Evolutionary conservation across 345 rosid genomes (phyloP).

Genomic region (Jatropha curcas): DNA sequence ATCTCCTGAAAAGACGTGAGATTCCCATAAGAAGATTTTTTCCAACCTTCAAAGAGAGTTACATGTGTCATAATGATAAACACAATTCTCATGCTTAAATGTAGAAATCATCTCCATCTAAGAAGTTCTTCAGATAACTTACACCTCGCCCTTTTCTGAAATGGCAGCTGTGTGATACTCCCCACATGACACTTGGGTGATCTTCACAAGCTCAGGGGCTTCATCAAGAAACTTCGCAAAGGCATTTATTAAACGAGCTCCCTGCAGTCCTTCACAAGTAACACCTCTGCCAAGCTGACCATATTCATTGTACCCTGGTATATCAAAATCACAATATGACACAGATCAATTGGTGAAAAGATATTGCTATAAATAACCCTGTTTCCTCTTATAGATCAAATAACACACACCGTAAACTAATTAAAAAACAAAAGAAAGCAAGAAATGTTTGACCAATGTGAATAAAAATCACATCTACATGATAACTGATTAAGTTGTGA

Average conservation of each 20-base stretch:
- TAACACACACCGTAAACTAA: slow-evolving; percentile 4
- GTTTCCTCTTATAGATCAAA: slow-evolving; percentile 17
- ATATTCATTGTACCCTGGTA: slow-evolving; percentile 87
- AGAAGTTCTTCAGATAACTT: slow-evolving; percentile 61
- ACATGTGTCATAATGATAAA: slow-evolving; percentile 50
- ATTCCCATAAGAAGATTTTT: slow-evolving; percentile 48
- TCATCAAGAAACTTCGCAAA: slow-evolving; percentile 92
- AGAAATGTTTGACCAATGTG: background rate
- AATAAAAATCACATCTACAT: background rate
- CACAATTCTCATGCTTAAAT: slow-evolving; percentile 46
- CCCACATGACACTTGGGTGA: slow-evolving; percentile 84
- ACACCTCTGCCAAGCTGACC: slow-evolving; percentile 99
- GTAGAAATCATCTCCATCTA: slow-evolving; percentile 46
- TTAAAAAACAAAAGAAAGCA: background rate
- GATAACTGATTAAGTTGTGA: slow-evolving; percentile 4
- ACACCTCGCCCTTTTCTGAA: slow-evolving; percentile 94
- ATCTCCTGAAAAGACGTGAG: slow-evolving; percentile 49
- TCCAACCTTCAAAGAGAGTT: slow-evolving; percentile 51
- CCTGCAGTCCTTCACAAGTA: slow-evolving; percentile 93
- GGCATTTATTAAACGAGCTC: slow-evolving; percentile 68
- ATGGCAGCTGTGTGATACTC: slow-evolving; percentile 95
- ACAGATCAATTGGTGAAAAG: slow-evolving; percentile 17
- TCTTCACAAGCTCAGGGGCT: slow-evolving; percentile 93
- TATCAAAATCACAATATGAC: slow-evolving; percentile 24
- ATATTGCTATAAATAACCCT: slow-evolving; percentile 11